Conservation (phyloP, 495 filamentous ascomycete genomes). For the Aspergillus mulundensis region DNA sequence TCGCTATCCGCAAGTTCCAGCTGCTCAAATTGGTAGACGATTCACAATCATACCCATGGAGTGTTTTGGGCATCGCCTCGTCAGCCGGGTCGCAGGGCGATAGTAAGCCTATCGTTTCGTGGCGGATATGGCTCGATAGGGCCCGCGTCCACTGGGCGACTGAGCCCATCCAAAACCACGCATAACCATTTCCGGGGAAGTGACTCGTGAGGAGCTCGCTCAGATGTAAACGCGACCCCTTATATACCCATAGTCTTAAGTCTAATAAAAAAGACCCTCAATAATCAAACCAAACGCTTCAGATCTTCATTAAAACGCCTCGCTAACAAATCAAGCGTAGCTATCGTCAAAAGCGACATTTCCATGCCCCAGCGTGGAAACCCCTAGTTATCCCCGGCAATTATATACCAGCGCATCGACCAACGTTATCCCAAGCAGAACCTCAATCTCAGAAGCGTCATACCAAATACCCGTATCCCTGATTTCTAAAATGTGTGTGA, state of each 20-base stretch:
- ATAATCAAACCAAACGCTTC: conserved; percentile 10
- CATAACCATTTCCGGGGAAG: background rate
- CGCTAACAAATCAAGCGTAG: conserved; percentile 16
- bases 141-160: conserved; percentile 27
- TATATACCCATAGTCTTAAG: background rate
- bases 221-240: background rate
- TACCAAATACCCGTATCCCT: background rate
- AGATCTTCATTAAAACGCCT: conserved; percentile 13
- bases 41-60: background rate
- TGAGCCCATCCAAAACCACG: background rate
- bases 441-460: background rate
- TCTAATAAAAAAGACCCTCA: background rate
- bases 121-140: conserved; percentile 27
- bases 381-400: background rate
- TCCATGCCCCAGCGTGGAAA: background rate
- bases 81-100: background rate
- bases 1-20: conserved; percentile 22
- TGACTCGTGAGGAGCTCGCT: background rate
- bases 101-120: conserved; percentile 11
- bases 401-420: background rate
- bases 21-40: conserved; percentile 14
- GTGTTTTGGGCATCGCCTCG: background rate
- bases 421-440: background rate
- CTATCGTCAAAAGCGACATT: conserved; percentile 7
- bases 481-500: background rate